These are phyloP conservation scores for Russula griseocarnosa DNA, from an alignment of 768 basidiomycete species.

Conservation along the genomic window DNA sequence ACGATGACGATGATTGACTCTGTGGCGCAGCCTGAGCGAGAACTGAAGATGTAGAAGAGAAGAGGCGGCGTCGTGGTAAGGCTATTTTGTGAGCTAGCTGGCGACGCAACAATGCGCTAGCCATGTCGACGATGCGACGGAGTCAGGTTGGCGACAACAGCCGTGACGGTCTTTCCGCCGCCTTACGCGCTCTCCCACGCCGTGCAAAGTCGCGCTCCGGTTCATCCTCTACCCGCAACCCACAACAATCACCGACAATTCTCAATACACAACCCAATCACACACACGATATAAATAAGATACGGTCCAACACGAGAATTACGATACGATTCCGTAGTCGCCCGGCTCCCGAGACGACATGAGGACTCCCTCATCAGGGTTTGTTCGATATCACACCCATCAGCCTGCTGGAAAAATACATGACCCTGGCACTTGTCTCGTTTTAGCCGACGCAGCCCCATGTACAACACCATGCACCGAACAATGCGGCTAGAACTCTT, in stretches of 20 bases:
- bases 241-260: not conserved
- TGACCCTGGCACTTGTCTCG: not conserved
- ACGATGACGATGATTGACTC: slow-evolving; percentile 24
- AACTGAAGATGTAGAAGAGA: slow-evolving; percentile 38
- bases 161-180: not conserved
- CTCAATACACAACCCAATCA: no score
- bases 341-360: no score
- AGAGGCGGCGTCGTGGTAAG: slow-evolving; percentile 33
- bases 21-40: slow-evolving; percentile 33
- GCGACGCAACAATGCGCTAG: slow-evolving; percentile 62
- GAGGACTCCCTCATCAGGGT: no score
- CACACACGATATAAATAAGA: no score
- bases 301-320: no score
- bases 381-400: no score
- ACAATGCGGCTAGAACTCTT: not conserved
- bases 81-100: slow-evolving; percentile 44
- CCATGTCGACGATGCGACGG: slow-evolving; percentile 47
- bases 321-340: no score
- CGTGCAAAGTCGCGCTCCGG: no score
- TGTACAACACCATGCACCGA: not conserved
- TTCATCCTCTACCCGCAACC: no score
- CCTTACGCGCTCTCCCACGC: slow-evolving; percentile 16
- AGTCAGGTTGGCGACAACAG: not conserved
- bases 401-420: no score
- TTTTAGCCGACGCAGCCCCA: not conserved